A percentile compares a stretch with the other conserved stretches of the same genome.
These are phyloP conservation scores for Collybia mongolica DNA, from an alignment of 768 basidiomycete genomes.

Conservation along the genomic window DNA sequence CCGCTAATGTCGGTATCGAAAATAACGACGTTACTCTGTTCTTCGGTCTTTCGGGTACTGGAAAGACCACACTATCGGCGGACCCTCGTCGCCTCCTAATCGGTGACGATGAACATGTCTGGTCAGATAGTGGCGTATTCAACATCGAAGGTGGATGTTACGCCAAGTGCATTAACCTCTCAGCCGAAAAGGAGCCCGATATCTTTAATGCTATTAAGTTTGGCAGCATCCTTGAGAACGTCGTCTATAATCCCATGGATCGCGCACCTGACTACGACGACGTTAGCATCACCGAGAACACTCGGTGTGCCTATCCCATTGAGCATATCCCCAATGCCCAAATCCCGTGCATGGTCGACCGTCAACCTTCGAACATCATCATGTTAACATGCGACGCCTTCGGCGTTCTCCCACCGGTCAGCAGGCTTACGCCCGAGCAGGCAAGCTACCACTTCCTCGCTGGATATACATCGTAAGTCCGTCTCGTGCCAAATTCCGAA, in stretches of 20 bases:
- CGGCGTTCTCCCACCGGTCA: conserved; percentile 96
- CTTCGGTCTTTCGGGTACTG: conserved; percentile 98
- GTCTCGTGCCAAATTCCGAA: not conserved
- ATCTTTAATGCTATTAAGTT: conserved; percentile 94
- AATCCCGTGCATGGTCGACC: conserved; percentile 86
- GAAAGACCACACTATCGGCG: conserved; percentile 97
- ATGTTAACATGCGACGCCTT: conserved; percentile 98
- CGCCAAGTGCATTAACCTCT: conserved; percentile 97
- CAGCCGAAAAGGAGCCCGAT: conserved; percentile 96
- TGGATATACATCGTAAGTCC: conserved; percentile 85
- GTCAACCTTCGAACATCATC: conserved; percentile 92
- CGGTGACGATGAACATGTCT: conserved; percentile 99
- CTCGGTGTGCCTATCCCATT: conserved; percentile 98
- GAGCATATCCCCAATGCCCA: conserved; percentile 95
- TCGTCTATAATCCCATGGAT: conserved; percentile 86
- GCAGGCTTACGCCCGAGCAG: conserved; percentile 89
- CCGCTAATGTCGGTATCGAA: conserved; percentile 91
- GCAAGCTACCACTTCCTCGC: conserved; percentile 98
- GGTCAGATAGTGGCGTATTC: conserved; percentile 98
- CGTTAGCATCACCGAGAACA: conserved; percentile 97
- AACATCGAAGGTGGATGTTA: conserved; percentile 99
- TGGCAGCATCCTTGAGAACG: conserved; percentile 98
- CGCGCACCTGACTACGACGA: conserved; percentile 95
- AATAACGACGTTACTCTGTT: conserved; percentile 94
- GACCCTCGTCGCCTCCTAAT: conserved; percentile 93